These are phyloP conservation scores for Tilletia walkeri DNA, from an alignment of 1,284 basidiomycete species.

Conservation along the genomic window DNA sequence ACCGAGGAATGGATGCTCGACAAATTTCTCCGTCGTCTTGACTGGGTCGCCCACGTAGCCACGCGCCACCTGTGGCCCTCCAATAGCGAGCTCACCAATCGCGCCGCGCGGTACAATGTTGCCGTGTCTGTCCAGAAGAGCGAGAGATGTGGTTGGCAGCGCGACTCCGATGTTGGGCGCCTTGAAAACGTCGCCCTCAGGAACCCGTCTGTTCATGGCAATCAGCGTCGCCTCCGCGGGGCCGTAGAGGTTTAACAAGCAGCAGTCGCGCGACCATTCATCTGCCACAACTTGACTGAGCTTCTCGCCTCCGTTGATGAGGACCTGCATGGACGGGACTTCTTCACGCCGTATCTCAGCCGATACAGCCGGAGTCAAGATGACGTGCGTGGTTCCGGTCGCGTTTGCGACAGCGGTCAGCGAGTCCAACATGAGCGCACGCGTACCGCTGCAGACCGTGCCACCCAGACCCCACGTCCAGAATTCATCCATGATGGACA, in stretches of 20 bases:
- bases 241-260: slow-evolving; percentile 53
- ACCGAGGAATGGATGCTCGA: slow-evolving; percentile 44
- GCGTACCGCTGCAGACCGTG: slow-evolving; percentile 49
- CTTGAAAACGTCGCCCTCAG: slow-evolving; percentile 50
- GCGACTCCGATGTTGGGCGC: slow-evolving; percentile 56
- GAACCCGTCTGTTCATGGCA: slow-evolving; percentile 49
- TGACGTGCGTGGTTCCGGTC: slow-evolving; percentile 48
- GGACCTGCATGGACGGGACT: slow-evolving; percentile 49
- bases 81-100: slow-evolving; percentile 55
- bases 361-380: slow-evolving; percentile 57
- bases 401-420: slow-evolving; percentile 38
- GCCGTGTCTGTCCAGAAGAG: slow-evolving; percentile 45
- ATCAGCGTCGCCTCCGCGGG: slow-evolving; percentile 54
- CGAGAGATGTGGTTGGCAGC: slow-evolving; percentile 53
- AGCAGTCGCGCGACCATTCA: slow-evolving; percentile 54
- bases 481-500: slow-evolving; percentile 55
- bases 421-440: slow-evolving; percentile 43
- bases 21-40: slow-evolving; percentile 53
- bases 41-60: slow-evolving; percentile 50
- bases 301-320: slow-evolving; percentile 58
- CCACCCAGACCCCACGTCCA: slow-evolving; percentile 53
- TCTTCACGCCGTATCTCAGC: slow-evolving; percentile 52
- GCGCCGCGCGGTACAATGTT: slow-evolving; percentile 53
- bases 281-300: slow-evolving; percentile 56
- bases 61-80: slow-evolving; percentile 48